Percentiles rank a stretch among this genome's conserved stretches.
These are phyloP conservation scores for Cutaneotrichosporon cutaneum DNA, from an alignment of 1,284 basidiomycete species.

Conservation along the genomic window DNA sequence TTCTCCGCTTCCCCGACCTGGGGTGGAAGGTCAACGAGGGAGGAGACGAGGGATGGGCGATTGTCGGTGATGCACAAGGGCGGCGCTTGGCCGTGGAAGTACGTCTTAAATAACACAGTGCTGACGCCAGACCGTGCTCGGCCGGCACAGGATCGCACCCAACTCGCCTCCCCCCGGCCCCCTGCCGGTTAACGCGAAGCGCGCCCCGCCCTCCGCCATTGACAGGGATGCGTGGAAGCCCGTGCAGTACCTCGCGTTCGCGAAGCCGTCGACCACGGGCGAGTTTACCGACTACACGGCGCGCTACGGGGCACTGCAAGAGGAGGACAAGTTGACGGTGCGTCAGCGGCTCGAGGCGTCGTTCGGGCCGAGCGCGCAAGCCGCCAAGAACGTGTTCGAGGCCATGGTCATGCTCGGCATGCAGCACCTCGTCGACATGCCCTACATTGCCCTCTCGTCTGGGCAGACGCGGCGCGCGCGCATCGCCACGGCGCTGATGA, in stretches of 20 bases:
- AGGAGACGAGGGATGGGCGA: constrained; percentile 65
- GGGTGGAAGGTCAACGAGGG: constrained; percentile 61
- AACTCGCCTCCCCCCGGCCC: constrained; percentile 62
- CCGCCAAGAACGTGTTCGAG: constrained; percentile 58
- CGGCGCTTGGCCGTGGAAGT: constrained; percentile 65
- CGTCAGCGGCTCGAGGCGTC: constrained; percentile 1
- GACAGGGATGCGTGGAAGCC: constrained; percentile 36
- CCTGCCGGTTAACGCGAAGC: constrained; percentile 62
- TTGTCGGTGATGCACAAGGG: constrained; percentile 60
- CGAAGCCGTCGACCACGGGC: constrained; percentile 63
- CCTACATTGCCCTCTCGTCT: constrained; percentile 78
- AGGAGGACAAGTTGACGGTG: constrained; percentile 66
- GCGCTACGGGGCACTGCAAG: constrained; percentile 78
- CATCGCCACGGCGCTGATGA: constrained; percentile 74
- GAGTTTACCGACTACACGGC: constrained; percentile 91
- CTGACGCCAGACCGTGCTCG: constrained; percentile 62
- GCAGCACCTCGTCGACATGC: constrained; percentile 67
- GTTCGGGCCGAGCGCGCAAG: constrained; percentile 29
- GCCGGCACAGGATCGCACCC: constrained; percentile 66
- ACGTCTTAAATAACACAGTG: constrained; percentile 19
- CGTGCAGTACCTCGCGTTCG: constrained; percentile 70
- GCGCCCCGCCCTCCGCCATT: constrained; percentile 15
- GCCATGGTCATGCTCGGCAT: constrained; percentile 59
- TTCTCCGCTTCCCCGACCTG: constrained; percentile 56
- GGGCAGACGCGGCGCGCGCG: constrained; percentile 87